Base-by-base conservation (phyloP, 306 rosid species). In the Trichosanthes cucumerina region DNA sequence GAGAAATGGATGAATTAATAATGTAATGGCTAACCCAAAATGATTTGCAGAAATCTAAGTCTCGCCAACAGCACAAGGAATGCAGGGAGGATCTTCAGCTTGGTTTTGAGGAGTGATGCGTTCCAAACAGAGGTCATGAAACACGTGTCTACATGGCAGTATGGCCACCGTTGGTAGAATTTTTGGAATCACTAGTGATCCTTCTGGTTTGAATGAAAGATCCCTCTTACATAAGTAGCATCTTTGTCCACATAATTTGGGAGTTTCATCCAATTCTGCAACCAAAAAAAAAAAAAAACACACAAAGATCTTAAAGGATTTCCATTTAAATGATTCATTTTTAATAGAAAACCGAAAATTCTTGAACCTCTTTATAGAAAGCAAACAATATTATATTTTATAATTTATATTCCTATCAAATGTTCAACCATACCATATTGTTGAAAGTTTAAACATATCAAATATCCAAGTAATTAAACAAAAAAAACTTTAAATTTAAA, bases 121-220 rank as follows among this genome's bases (percentile, higher is more conserved):
- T 77, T 82, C 65, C 86, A 91, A 87, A 83, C 93, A 91, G 38
- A 79, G 53, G 15, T 78, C 80, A 14, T 91, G 97, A 81, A 91
- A 91, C 77, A 88, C 85, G 84, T 91, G 96, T 65, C 91, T 81
- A 46, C 96, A 91, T 0, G 96, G 80, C 54, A 91, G 85, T 81
- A 91, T 81, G 14, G 89, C 92, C 34, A 44, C 83, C 1, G 73
- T 54, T 2, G 93, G 92, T 8, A 73, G 82, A 41, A 3, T 11
- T 47, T 52, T 36, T 68, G 90, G 88, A 63, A 81, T 53, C 18
- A 21, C 81, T 56, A 82, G 75, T 4, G 86, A 86, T 14, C 91
- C 92, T 65, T 84, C 91, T 19, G 91, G 88, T 47, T 56, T 69
- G 83, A 80, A 83, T 60, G 91, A 83, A 52, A 91, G 85, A 83